phyloP scores from a whole-genome alignment of 371 early-diverging fungal species.

The Mucor plumbeus region DNA sequence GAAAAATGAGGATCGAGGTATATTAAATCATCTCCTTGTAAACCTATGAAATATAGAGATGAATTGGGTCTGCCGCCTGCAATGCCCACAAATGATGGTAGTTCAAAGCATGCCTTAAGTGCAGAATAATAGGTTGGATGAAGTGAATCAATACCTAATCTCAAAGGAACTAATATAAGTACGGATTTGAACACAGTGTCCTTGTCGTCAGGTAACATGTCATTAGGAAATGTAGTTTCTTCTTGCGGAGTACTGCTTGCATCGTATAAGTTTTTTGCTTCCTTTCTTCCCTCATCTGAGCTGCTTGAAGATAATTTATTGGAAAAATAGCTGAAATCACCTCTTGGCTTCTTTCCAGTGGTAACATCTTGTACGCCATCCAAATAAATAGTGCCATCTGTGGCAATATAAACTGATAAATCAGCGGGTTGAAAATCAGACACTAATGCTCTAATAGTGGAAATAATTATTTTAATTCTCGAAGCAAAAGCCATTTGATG shows the following conservation, averaged over 20 bases:
- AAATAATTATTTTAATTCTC: not conserved
- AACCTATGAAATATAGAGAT: conserved; percentile 91
- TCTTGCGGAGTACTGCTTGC: conserved; percentile 21
- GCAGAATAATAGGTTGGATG: conserved; percentile 84
- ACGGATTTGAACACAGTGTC: conserved; percentile 60
- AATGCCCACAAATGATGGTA: conserved; percentile 86
- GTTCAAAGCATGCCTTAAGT: conserved; percentile 76
- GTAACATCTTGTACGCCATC: conserved; percentile 58
- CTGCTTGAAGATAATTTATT: not conserved
- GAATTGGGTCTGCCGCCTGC: conserved; percentile 95
- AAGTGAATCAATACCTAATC: conserved; percentile 86
- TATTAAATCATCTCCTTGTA: conserved; percentile 81
- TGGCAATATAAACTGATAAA: conserved; percentile 73
- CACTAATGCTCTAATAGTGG: conserved; percentile 64
- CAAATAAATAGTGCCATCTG: conserved; percentile 77
- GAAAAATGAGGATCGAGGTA: conserved; percentile 96
- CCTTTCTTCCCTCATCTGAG: conserved; percentile 27
- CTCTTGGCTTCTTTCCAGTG: conserved; percentile 44
- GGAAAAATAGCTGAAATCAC: conserved; percentile 36
- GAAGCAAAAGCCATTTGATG: not conserved
- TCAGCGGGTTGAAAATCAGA: conserved; percentile 64
- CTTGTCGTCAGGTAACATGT: not conserved
- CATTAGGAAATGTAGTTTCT: not conserved
- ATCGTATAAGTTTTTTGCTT: conserved; percentile 42
- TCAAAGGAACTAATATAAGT: conserved; percentile 84